Base-by-base conservation (phyloP, 1,139 yeast species). In the Candida tetrigidarum region DNA sequence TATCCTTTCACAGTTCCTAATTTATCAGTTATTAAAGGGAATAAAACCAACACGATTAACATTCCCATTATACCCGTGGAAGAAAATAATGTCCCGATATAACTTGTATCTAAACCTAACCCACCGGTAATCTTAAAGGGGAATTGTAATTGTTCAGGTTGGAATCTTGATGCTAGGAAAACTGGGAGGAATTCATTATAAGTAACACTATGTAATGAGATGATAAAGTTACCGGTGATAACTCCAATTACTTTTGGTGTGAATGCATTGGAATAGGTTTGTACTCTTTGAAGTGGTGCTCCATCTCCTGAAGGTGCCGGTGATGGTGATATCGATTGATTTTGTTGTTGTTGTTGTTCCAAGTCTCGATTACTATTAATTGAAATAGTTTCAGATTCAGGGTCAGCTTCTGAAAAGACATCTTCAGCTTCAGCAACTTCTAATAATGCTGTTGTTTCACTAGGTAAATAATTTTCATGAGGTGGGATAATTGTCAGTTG, bases 181-280 rank as follows among this genome's bases (percentile, higher is more conserved):
- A 83, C 77, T 7, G 88, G 87, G 34, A 81, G 60, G 50, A 83
- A 79, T 58, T 83, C 87, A 47, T 70, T 74, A 57, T 69, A 80
- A 3, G 80, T 76, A 9, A 79, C 67, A 14, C 70, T 59, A 54
- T 80, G 84, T 47, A 78, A 46, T 7, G 56, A 51, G 26, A 52
- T 50, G n/a, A 51, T 48, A 30, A 51, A 48, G 37, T 48, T 48
- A 7, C 51, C 53, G 3, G 46, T 46, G 7, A 50, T 44, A 10
- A 50, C 51, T 9, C 62, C 54, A 5, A 62, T 43, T 7, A 65
- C 67, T 4, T 54, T 55, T 5, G 55, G 51, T 4, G 69, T 59
- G 42, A 64, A 60, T 19, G 55, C 55, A 23, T 47, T 44, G 11
- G 51, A 44, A 27, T 51, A 51, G 14, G 46, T 30, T 22, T 43